Evolutionary conservation across 192 early-diverging fungal species (phyloP), one percentile per base, ranked within the genome.

Genomic region (Podila clonocystis): DNA sequence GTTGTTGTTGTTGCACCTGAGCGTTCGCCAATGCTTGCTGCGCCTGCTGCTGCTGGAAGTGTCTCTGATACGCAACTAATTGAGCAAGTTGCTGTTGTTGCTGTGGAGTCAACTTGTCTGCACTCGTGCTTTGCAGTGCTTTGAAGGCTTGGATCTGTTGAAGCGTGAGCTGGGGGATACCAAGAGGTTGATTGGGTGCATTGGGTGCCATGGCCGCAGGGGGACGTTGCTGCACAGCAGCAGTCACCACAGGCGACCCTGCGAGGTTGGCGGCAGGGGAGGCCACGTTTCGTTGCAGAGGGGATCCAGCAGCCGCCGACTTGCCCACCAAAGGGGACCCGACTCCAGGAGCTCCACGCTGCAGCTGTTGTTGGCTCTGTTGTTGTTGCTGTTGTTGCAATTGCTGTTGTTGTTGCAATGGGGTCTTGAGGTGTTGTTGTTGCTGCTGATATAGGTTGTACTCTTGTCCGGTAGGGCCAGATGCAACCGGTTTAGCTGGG

Each of bases 401-500:
- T 26, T 61, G 59, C 5, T 28, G 59, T 19, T 61, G 59, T 19
- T 28, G 59, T 31, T 61, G 59, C 24, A 31, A 20, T 20, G 26
- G 59, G 9, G 59, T 28, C 30, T 61, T 61, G 17, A 61, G 50
- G n/a, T 70, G 74, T 3, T 76, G 74, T 17, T 76, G 68, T 48
- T 69, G 74, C 49, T 70, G 74, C 58, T 75, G 73, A 50, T 75
- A 75, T 9, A 75, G 38, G 61, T 75, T 75, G 52, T 68, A 75
- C 12, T 75, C 73, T 36, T 75, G 73, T 9, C 73, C 67, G 20
- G 62, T 63, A 4, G 67, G 50, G 0, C 65, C 73, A 33, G 50
- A n/a, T 22, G 59, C 49, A 26, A 62, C 65, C 8, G 73, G 52
- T 52, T 75, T 75, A 9, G 45, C 70, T 0, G 70, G 70, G 34